phyloP scores from a whole-genome alignment of 805 yeast species.

The Ogataea naganishii region DNA sequence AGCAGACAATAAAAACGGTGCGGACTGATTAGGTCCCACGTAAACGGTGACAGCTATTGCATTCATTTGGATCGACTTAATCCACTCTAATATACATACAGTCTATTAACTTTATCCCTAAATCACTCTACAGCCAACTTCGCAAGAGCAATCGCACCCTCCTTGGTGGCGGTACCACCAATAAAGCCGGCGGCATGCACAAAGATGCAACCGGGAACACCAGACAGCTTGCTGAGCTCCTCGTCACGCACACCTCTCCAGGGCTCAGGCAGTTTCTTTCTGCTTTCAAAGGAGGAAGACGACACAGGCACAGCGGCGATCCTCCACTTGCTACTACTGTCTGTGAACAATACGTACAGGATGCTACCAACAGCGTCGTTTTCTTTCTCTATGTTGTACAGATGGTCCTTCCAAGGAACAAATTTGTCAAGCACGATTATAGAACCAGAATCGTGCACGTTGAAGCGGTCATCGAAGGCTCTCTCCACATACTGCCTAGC shows the following conservation, averaged over 20 bases:
- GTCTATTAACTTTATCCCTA: background rate
- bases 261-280: conserved; percentile 80
- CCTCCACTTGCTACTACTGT: conserved; percentile 69
- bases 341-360: conserved; percentile 73
- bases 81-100: background rate
- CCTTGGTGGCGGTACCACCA: conserved; percentile 83
- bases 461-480: conserved; percentile 57
- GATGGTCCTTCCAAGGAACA: conserved; percentile 94
- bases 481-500: conserved; percentile 69
- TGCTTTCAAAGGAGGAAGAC: conserved; percentile 69
- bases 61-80: too few species aligned
- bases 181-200: conserved; percentile 96
- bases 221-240: conserved; percentile 59
- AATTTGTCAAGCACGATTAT: conserved; percentile 66
- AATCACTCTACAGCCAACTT: conserved; percentile 23
- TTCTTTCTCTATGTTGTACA: conserved; percentile 63
- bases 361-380: conserved; percentile 45
- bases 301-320: conserved; percentile 87
- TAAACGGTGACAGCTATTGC: too few species aligned
- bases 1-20: too few species aligned
- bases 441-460: conserved; percentile 61
- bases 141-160: conserved; percentile 74
- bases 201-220: conserved; percentile 83
- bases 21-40: too few species aligned
- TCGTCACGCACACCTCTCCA: conserved; percentile 97